Evolutionary conservation across 2,329 filamentous ascomycete genomes (phyloP).

Genomic region (Aspergillus sojae): DNA sequence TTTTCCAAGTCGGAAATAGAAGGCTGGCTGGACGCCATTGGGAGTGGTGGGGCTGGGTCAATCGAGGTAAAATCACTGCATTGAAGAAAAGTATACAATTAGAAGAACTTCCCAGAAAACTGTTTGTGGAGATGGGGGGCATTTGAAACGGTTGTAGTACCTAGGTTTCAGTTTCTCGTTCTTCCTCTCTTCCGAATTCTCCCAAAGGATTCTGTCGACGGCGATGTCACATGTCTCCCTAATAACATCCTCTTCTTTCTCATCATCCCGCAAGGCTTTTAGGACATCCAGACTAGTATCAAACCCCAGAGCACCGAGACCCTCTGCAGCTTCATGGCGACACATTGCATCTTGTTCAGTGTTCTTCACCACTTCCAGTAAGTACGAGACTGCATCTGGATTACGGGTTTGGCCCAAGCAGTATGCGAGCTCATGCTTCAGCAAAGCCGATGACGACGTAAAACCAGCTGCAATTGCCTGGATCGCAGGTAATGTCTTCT

Average conservation of each 20-base stretch:
- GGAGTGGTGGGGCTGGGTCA: conserved; percentile 88
- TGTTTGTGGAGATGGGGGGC: conserved; percentile 1
- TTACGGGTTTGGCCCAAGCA: conserved; percentile 92
- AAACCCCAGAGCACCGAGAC: conserved; percentile 83
- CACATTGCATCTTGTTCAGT: conserved; percentile 90
- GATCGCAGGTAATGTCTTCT: conserved; percentile 64
- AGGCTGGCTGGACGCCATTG: conserved; percentile 62
- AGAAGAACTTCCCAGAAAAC: conserved; percentile 17
- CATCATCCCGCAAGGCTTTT: conserved; percentile 71
- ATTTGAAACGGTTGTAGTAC: conserved; percentile 50
- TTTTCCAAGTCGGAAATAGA: conserved; percentile 75
- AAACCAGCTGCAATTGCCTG: conserved; percentile 88
- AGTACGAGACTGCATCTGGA: conserved; percentile 69
- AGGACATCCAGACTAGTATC: conserved; percentile 73
- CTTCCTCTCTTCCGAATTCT: conserved; percentile 72
- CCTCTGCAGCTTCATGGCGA: conserved; percentile 94
- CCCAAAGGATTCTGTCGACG: conserved; percentile 91
- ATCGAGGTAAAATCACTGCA: conserved; percentile 90
- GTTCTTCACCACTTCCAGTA: conserved; percentile 75
- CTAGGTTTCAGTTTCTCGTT: conserved; percentile 79
- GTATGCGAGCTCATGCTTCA: conserved; percentile 97
- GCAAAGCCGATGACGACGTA: conserved; percentile 77
- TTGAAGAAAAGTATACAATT: conserved; percentile 32
- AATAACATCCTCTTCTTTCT: conserved; percentile 77
- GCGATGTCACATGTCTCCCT: conserved; percentile 96